A percentile compares a stretch with the other conserved stretches of the same genome.
phyloP scores from a whole-genome alignment of 371 early-diverging fungal species.

The Mortierella sp. region DNA sequence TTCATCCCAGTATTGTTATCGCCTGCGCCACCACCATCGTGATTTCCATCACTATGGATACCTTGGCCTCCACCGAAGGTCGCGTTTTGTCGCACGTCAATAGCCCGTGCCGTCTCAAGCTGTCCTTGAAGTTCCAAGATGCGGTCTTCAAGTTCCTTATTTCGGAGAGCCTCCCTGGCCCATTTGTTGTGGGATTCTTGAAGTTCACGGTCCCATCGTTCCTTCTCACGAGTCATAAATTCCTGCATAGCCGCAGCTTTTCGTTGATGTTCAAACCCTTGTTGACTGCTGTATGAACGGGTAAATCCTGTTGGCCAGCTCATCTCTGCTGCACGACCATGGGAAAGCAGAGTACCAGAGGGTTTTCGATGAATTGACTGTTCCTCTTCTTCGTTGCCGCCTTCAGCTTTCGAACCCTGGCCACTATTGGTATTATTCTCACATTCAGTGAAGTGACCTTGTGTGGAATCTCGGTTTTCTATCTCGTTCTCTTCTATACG shows the following conservation, averaged over 20 bases:
- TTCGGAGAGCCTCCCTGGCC: constrained; percentile 40
- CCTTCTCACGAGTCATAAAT: constrained; percentile 49
- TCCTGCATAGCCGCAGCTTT: constrained; percentile 36
- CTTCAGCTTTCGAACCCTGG: not conserved
- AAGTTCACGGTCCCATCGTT: constrained; percentile 49
- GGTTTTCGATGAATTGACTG: constrained; percentile 12
- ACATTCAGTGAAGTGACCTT: not conserved
- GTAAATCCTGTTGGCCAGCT: constrained; percentile 25
- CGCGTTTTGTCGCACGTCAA: constrained; percentile 19
- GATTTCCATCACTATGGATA: not conserved
- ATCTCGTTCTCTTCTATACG: not conserved
- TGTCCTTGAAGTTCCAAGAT: constrained; percentile 48
- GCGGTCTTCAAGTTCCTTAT: constrained; percentile 46
- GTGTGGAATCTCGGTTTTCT: not conserved
- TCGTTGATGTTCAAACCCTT: constrained; percentile 31
- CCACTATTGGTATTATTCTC: not conserved
- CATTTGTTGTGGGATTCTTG: constrained; percentile 44
- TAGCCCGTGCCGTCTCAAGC: constrained; percentile 39
- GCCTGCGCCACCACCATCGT: constrained; percentile 1
- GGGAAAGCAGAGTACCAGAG: constrained; percentile 10
- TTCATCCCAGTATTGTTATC: not conserved
- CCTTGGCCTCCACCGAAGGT: constrained; percentile 5
- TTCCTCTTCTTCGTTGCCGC: not conserved
- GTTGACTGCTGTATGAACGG: constrained; percentile 35
- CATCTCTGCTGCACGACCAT: not conserved